phyloP scores from a whole-genome alignment of 768 basidiomycete species.

The Dendrothele bispora region DNA sequence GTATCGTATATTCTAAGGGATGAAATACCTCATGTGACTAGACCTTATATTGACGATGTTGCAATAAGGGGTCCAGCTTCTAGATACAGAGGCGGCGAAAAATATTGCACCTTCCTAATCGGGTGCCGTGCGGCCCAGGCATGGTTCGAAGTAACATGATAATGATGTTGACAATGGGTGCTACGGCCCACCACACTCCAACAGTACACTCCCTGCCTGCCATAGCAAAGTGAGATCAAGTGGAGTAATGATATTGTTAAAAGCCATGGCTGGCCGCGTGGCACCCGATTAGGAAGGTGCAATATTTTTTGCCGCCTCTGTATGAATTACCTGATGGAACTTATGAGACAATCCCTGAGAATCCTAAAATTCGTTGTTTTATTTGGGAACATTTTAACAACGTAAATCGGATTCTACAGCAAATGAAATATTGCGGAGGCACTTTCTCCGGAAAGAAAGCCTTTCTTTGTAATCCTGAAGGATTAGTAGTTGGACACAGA shows the following conservation, averaged over 20 bases:
- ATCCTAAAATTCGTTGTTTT: conserved; percentile 11
- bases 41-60: conserved; percentile 40
- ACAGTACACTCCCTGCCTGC: too few species aligned
- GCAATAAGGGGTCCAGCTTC: conserved; percentile 30
- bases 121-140: too few species aligned
- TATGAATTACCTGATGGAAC: conserved; percentile 20
- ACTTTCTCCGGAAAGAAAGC: conserved; percentile 38
- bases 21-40: conserved; percentile 38
- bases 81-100: too few species aligned
- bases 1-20: conserved; percentile 32
- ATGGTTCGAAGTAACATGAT: too few species aligned
- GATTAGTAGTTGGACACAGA: conserved; percentile 6
- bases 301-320: too few species aligned
- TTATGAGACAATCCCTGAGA: conserved; percentile 12
- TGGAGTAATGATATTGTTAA: too few species aligned
- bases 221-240: too few species aligned
- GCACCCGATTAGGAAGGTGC: too few species aligned
- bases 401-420: conserved; percentile 5
- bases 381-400: conserved; percentile 17
- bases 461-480: neutral
- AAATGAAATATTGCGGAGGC: conserved; percentile 32
- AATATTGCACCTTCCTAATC: too few species aligned
- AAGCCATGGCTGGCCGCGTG: too few species aligned
- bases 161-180: too few species aligned
- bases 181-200: too few species aligned